A percentile compares a stretch with the other conserved stretches of the same genome.
These are phyloP conservation scores for Geotrichum macrosporum DNA, from an alignment of 1,139 yeast species.

Conservation along the genomic window DNA sequence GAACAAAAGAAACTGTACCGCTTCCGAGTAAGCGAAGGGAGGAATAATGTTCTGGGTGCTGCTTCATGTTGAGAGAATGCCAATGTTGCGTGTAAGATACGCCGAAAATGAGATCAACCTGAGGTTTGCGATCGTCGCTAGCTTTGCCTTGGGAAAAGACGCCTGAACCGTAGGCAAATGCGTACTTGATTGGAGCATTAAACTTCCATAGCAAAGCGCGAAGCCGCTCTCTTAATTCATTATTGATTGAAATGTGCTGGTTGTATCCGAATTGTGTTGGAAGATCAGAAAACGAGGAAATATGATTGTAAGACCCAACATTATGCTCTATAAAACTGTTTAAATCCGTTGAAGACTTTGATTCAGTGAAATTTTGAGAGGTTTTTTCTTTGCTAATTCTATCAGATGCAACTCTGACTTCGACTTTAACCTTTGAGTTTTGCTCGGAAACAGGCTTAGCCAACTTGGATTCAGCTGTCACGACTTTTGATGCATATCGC, in stretches of 20 bases:
- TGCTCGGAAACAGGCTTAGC: background rate
- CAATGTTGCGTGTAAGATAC: constrained; percentile 71
- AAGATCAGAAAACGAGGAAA: constrained; percentile 45
- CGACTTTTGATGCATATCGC: too few species aligned
- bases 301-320: constrained; percentile 27
- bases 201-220: constrained; percentile 53
- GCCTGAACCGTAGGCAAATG: constrained; percentile 95
- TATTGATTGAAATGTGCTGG: constrained; percentile 51
- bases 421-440: constrained; percentile 1
- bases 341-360: constrained; percentile 7
- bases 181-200: constrained; percentile 63
- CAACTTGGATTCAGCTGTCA: too few species aligned
- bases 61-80: constrained; percentile 66
- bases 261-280: constrained; percentile 55
- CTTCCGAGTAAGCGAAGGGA: constrained; percentile 59
- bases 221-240: constrained; percentile 46
- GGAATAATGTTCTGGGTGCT: constrained; percentile 73
- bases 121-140: constrained; percentile 47
- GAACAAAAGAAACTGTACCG: constrained; percentile 53
- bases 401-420: constrained; percentile 4
- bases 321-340: constrained; percentile 29
- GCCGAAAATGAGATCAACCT: constrained; percentile 81
- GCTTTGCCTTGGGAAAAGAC: constrained; percentile 73
- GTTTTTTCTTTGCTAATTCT: background rate
- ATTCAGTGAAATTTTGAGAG: background rate